Conservation (phyloP, 345 rosid genomes). For the rapeseed (Brassica napus) region DNA sequence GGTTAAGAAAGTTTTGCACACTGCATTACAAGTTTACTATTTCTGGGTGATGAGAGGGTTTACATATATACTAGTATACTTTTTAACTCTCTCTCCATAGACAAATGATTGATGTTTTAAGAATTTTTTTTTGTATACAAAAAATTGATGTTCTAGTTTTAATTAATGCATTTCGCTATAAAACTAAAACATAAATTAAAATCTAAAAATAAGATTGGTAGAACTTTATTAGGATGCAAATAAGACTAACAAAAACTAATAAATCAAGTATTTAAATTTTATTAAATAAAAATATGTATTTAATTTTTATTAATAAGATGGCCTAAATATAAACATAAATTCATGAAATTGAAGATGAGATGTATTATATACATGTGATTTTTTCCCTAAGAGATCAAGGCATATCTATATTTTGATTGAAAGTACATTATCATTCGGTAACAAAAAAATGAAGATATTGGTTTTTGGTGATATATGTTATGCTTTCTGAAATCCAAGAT, state of each 20-base stretch:
- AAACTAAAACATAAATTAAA: too few relatives aligned
- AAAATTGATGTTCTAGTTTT: too few relatives aligned
- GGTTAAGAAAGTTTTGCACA: conserved; percentile 16
- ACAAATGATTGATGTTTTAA: too few relatives aligned
- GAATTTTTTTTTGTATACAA: too few relatives aligned
- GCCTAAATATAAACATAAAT: not conserved
- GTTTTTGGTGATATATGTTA: not conserved
- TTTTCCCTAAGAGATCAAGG: not conserved
- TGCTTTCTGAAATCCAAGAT: not conserved
- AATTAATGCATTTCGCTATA: too few relatives aligned
- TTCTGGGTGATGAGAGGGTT: conserved; percentile 16
- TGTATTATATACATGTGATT: not conserved
- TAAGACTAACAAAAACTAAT: too few relatives aligned
- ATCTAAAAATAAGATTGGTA: too few relatives aligned
- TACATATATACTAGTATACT: not conserved
- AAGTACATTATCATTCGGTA: not conserved
- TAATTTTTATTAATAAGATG: not conserved
- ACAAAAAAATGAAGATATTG: not conserved
- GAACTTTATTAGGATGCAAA: too few relatives aligned
- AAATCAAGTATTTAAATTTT: too few relatives aligned
- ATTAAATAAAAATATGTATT: too few relatives aligned
- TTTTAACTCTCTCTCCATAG: not conserved
- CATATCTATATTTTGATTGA: not conserved
- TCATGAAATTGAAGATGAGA: not conserved
- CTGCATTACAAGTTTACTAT: conserved; percentile 12